Base-by-base conservation (phyloP, 2,329 filamentous ascomycete genomes). In the Colletotrichum camelliae region DNA sequence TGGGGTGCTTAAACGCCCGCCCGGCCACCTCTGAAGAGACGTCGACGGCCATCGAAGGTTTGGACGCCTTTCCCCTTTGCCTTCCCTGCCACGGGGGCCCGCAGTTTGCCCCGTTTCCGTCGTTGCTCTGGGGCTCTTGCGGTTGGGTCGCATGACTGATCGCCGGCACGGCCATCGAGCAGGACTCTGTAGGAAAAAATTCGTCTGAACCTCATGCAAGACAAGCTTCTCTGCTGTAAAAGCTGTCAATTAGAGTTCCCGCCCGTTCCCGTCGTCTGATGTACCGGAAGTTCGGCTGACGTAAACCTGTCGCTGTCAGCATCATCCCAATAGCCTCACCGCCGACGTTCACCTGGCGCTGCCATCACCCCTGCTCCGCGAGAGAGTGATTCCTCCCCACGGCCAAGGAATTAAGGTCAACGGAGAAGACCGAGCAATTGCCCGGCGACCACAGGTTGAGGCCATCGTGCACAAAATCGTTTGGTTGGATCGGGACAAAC, bases 221-320 rank as follows among this genome's bases (percentile, higher is more conserved):
- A 62, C 67, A 62, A 52, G 67, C 67, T 70, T 62, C 27, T 24
- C 55, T 64, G 9, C 55, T 18, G 27, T 43, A 27, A 48, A 43
- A 29, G 39, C 57, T 64, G 62, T 72, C 64, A 68, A 29, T 43
- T 31, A 75, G 60, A 55, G 62, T 68, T 75, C 31, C 39, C 35
- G 43, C 27, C 64, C 39, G 62, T 68, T 75, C 31, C 39, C 29
- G 57, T 33, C 64, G 35, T 73, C 73, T 48, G 73, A 68, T 73
- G 57, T 73, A 33, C 29, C 13, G 21, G 10, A 68, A 29, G 13
- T 15, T 48, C 58, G 18, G 39, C 66, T 55, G 72, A 68, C 69
- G 43, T 52, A 48, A 43, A 24, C 33, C 24, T 31, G 52, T 24
- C n/a, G 24, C 33, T 64, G 62, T 58, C 62, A 64, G 62, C 73